These are phyloP conservation scores for Limonium bicolor DNA, from an alignment of 148 eudicot species.

Conservation along the genomic window DNA sequence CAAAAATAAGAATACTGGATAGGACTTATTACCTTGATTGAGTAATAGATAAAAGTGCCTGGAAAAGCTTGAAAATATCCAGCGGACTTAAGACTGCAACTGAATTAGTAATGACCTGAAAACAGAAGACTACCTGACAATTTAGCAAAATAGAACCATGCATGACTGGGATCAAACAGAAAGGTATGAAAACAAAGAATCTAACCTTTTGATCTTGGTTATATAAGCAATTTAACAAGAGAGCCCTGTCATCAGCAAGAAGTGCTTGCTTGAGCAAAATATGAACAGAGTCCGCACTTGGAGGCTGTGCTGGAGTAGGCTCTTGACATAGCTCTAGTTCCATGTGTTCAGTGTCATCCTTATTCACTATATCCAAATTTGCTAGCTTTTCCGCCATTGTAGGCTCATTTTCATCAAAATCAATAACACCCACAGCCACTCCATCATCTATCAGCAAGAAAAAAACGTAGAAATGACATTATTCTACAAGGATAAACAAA, in stretches of 20 bases:
- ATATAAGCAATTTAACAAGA: constrained; percentile 59
- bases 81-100: constrained; percentile 49
- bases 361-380: constrained; percentile 33
- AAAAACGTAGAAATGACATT: too few species aligned
- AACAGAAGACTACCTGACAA: constrained; percentile 1
- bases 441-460: constrained; percentile 17
- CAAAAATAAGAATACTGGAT: neutral
- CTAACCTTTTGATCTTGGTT: constrained; percentile 79
- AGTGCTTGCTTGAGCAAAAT: constrained; percentile 82
- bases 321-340: constrained; percentile 22
- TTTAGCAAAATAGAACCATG: neutral
- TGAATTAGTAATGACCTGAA: constrained; percentile 74
- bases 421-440: constrained; percentile 29
- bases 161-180: neutral
- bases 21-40: constrained; percentile 45
- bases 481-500: too few species aligned
- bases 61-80: constrained; percentile 67
- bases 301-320: constrained; percentile 32
- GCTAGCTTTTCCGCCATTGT: constrained; percentile 95
- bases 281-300: constrained; percentile 86
- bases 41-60: constrained; percentile 51
- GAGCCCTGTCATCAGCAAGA: constrained; percentile 75
- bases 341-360: constrained; percentile 8
- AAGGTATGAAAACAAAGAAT: neutral
- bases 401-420: constrained; percentile 58